Percentiles rank a stretch among this genome's conserved stretches.
Evolutionary conservation across 805 yeast genomes (phyloP).

Genomic region (Yarrowia yakushimensis): DNA sequence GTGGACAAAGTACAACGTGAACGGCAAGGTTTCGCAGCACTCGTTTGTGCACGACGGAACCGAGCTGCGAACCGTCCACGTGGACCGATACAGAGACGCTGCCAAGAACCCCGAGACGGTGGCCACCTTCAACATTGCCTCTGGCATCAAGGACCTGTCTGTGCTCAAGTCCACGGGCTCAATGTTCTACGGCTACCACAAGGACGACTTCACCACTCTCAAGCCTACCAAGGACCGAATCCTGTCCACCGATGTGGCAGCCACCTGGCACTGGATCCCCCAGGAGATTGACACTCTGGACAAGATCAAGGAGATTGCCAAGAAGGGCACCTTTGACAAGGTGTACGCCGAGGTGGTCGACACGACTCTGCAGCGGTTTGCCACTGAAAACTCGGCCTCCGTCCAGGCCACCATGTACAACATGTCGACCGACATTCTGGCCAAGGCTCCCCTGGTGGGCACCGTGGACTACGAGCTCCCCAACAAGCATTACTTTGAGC

Average conservation of each 20-base stretch:
- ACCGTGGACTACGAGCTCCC: constrained; percentile 76
- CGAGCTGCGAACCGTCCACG: constrained; percentile 59
- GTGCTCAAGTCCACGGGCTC: constrained; percentile 90
- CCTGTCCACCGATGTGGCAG: constrained; percentile 79
- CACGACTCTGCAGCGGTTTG: constrained; percentile 72
- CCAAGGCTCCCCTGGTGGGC: constrained; percentile 51
- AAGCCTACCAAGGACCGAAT: constrained; percentile 80
- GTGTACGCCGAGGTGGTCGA: constrained; percentile 61
- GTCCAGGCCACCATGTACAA: constrained; percentile 97
- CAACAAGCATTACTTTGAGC: constrained; percentile 85
- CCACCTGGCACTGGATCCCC: constrained; percentile 36
- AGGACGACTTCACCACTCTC: constrained; percentile 85
- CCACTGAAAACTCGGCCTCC: constrained; percentile 83
- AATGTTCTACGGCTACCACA: constrained; percentile 82
- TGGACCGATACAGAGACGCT: constrained; percentile 34
- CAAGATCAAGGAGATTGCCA: constrained; percentile 50
- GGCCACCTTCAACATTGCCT: constrained; percentile 53
- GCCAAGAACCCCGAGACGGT: constrained; percentile 31
- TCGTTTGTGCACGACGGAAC: constrained; percentile 83
- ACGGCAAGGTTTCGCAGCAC: constrained; percentile 73
- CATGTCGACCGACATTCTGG: constrained; percentile 74
- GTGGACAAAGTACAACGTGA: constrained; percentile 74
- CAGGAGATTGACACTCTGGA: constrained; percentile 37
- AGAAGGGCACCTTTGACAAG: constrained; percentile 59
- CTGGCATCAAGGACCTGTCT: constrained; percentile 73